phyloP scores from a whole-genome alignment of 2,329 filamentous ascomycete genomes.

The Sphaerostilbella broomeana region DNA sequence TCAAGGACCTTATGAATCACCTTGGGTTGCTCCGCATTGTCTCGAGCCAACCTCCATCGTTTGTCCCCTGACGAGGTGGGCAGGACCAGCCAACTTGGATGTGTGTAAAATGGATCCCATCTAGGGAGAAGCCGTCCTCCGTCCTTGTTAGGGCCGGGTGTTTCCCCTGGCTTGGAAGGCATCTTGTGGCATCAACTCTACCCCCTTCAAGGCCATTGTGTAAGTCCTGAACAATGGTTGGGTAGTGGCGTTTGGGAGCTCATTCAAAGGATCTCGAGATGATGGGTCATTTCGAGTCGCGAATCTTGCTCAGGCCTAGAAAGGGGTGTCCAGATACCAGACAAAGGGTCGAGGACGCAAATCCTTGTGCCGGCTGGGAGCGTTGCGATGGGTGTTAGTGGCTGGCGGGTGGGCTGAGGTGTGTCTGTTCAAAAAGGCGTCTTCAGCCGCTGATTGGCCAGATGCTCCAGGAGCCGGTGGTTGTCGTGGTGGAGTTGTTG shows the following conservation, averaged over 20 bases:
- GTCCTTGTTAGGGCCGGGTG: slow-evolving; percentile 13
- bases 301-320: slow-evolving; percentile 14
- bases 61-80: too few relatives aligned
- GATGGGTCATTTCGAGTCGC: slow-evolving; percentile 19
- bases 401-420: slow-evolving; percentile 26
- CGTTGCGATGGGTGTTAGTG: slow-evolving; percentile 10
- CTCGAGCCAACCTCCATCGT: background rate
- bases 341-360: slow-evolving; percentile 13
- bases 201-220: slow-evolving; percentile 7
- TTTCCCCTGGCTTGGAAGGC: slow-evolving; percentile 18
- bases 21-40: slow-evolving; percentile 6
- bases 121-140: slow-evolving; percentile 14
- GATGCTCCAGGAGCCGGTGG: slow-evolving; percentile 16
- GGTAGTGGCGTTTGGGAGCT: slow-evolving; percentile 18
- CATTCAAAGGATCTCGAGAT: slow-evolving; percentile 16
- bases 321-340: slow-evolving; percentile 17
- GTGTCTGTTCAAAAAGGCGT: slow-evolving; percentile 25
- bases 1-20: slow-evolving; percentile 6
- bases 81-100: background rate
- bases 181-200: slow-evolving; percentile 6
- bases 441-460: slow-evolving; percentile 26
- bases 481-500: slow-evolving; percentile 19
- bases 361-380: slow-evolving; percentile 9
- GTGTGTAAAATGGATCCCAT: slow-evolving; percentile 7
- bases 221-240: slow-evolving; percentile 26